Percentiles rank a stretch among this genome's conserved stretches.
These are phyloP conservation scores for Phalaenopsis equestris DNA, from an alignment of 106 monocot genomes.

Conservation along the genomic window DNA sequence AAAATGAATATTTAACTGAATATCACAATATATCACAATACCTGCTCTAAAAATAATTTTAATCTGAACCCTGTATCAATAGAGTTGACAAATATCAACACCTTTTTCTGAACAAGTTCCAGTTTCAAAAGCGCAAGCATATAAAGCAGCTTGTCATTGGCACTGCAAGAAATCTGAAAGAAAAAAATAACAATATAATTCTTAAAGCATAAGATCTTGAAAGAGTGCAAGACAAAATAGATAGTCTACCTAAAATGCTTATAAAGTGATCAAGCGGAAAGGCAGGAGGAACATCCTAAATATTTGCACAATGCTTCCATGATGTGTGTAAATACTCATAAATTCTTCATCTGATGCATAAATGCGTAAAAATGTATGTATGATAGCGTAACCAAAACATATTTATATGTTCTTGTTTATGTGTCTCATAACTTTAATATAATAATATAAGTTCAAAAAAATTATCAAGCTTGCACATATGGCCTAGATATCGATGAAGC, in stretches of 20 bases:
- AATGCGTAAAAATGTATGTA: neutral
- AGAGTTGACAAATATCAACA: conserved; percentile 89
- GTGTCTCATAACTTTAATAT: neutral
- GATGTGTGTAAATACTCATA: neutral
- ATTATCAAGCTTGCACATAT: neutral
- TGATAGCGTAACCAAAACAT: neutral
- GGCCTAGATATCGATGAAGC: neutral
- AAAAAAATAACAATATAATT: conserved; percentile 3
- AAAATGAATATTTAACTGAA: neutral
- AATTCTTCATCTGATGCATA: neutral
- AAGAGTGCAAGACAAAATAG: neutral
- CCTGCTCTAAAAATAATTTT: conserved; percentile 87
- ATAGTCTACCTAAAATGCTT: neutral
- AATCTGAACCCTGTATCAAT: conserved; percentile 75
- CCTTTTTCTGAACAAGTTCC: conserved; percentile 77
- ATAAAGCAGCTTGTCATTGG: conserved; percentile 72
- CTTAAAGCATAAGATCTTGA: neutral
- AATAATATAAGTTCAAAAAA: neutral
- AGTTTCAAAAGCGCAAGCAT: conserved; percentile 64
- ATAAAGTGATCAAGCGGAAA: neutral
- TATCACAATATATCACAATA: conserved; percentile 14
- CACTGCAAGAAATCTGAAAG: conserved; percentile 66
- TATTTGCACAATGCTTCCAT: neutral
- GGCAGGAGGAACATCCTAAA: neutral
- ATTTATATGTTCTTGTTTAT: neutral